Evolutionary conservation across 148 eudicot species (phyloP), one percentile per base, ranked within the genome.

Genomic region (Rhododendron mucronatum): DNA sequence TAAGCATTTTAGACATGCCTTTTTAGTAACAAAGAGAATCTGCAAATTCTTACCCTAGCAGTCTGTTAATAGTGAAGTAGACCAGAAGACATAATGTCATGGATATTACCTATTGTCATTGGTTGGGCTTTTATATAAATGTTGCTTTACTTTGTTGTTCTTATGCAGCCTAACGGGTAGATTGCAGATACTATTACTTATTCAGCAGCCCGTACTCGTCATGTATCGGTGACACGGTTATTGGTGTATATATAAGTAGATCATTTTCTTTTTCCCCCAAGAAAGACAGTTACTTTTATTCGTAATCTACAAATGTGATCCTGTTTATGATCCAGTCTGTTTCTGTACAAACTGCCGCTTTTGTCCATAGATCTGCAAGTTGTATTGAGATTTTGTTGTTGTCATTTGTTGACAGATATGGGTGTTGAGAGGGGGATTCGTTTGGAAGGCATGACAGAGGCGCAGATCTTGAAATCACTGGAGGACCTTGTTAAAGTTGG

Each of bases 341-440:
- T 83, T 30, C 50, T 44, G 10, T 39, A 16, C 41, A 55, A 48
- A 80, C 47, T 53, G 47, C 53, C 7, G 33, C 57, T 55, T 78
- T 55, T 35, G 3, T 26, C 59, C 13, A 41, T 23, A 14, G 39
- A 63, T 11, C 48, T 26, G 0, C 16, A 20, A 82, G 50, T 12
- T 41, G 4, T 21, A 57, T 61, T 35, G 83, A 41, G 47, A 15
- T 4, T 57, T 84, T 82, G 61, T 13, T 82, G 0, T 76, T 51
- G 44, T 48, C 2, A 20, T 86, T 30, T 85, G 16, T 59, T 33
- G 73, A 85, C 89, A 95, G 99, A 93, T 83, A 87, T 90, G 94
- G 99, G 99, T 80, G 94, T 95, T 2, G 99, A 96, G 87, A 94
- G 92, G 90, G 96, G 99, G 18, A 87, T 96, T 45, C 94, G 92